Percentiles rank a stretch among this genome's conserved stretches.
phyloP scores from a whole-genome alignment of 306 rosid species.

The Cucurbita moschata region DNA sequence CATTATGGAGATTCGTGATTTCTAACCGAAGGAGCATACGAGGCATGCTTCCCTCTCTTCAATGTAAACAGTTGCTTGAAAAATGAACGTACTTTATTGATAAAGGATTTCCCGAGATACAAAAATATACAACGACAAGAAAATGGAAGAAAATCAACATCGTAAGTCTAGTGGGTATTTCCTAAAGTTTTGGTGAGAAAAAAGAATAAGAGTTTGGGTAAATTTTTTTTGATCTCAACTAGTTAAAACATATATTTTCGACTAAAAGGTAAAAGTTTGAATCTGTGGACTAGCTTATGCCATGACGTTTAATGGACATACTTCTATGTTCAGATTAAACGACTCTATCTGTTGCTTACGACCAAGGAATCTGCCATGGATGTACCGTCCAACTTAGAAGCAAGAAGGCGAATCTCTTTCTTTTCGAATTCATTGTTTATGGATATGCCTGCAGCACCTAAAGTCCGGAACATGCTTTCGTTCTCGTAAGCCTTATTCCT shows the following conservation, averaged over 20 bases:
- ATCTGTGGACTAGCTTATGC: neutral
- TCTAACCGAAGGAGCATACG: neutral
- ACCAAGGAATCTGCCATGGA: constrained; percentile 99
- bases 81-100: neutral
- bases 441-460: constrained; percentile 93
- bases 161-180: neutral
- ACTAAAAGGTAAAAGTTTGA: neutral
- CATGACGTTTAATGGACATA: neutral
- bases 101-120: neutral
- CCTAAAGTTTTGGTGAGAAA: neutral
- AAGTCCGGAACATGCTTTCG: constrained; percentile 97
- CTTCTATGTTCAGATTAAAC: constrained; percentile 45
- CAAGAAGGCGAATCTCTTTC: constrained; percentile 85
- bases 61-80: neutral
- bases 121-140: neutral
- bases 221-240: neutral
- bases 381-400: constrained; percentile 95
- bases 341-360: constrained; percentile 65
- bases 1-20: too few relatives aligned
- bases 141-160: neutral
- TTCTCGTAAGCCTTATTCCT: constrained; percentile 62
- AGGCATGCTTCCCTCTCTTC: neutral
- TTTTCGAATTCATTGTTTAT: constrained; percentile 90
- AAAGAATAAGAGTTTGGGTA: neutral
- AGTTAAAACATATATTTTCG: neutral